Evolutionary conservation across 768 basidiomycete species (phyloP), one percentile per base, ranked within the genome.

Genomic region (Termitomyces sp.): DNA sequence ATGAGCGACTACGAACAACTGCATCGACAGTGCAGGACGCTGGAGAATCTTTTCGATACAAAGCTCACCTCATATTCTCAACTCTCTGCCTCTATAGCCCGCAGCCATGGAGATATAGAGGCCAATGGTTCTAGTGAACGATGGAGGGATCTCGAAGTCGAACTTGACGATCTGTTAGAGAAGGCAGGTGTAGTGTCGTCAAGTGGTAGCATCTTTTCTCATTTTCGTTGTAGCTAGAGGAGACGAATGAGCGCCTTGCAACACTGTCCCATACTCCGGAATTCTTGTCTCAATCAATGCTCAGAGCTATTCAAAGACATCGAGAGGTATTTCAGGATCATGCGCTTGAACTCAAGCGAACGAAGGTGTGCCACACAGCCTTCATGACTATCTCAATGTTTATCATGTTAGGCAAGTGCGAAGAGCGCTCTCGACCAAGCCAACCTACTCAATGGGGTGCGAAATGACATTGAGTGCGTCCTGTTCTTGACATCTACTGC

Each of bases 391-490:
- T n/a, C 45, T 15, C 9, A 26, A 36, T 46, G 42, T 45, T 33
- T 33, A 53, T 33, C 37, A n/a, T 33, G 16, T 51, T 13, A 89
- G 94, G 75, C 81, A 22, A 95, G 92, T 69, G 85, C 94, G 22
- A 83, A 92, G 64, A 79, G 85, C 56, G 92, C 93, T 0, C 72
- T 95, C 46, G 89, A 95, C 65, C 85, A 93, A 67, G 90, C 87
- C 1, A 96, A 92, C 68, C 75, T 99, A 16, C 80, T 99, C 22
- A 86, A 82, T 46, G 93, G 92, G 8, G 95, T 98, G 4, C 82
- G 95, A 62, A 94, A 95, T 64, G 97, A 99, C 65, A 98, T 98
- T 62, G 93, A 94, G 95, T 96, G 64, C 46, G 87, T 72, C 31
- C 42, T 57, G 18, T 57, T 31, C 41, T 56, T 42, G 24, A 39